A percentile compares a stretch with the other conserved stretches of the same genome.
Conservation (phyloP, 1,284 basidiomycete genomes). For the Fomitopsis betulina region DNA sequence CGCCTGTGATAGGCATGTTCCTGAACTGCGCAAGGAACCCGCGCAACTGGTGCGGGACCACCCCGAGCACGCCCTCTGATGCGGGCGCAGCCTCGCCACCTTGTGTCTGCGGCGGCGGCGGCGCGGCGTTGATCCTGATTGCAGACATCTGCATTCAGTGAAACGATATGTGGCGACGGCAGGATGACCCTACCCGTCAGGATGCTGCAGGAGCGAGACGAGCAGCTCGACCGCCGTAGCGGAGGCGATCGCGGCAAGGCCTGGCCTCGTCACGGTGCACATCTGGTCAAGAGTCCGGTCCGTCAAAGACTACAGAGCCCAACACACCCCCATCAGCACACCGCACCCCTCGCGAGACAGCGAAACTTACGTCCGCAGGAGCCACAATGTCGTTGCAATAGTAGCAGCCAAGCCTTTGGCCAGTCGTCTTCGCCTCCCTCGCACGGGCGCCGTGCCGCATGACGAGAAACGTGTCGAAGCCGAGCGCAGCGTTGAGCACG, state of each 20-base stretch:
- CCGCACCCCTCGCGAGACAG: background rate
- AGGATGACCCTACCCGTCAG: conserved; percentile 61
- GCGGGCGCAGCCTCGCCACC: conserved; percentile 29
- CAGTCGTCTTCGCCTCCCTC: conserved; percentile 31
- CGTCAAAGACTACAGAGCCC: conserved; percentile 71
- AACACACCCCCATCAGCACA: conserved; percentile 1
- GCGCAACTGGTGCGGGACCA: conserved; percentile 91
- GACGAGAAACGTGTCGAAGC: conserved; percentile 95
- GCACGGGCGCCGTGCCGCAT: conserved; percentile 89
- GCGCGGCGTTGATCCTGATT: conserved; percentile 60
- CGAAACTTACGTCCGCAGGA: conserved; percentile 75
- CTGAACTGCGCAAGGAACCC: conserved; percentile 87
- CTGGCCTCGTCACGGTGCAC: conserved; percentile 98
- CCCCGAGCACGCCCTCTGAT: conserved; percentile 64
- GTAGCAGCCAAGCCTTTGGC: conserved; percentile 79
- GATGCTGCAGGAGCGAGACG: conserved; percentile 87
- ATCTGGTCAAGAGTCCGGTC: conserved; percentile 97
- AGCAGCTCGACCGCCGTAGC: conserved; percentile 92
- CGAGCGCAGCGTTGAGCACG: conserved; percentile 92
- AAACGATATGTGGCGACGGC: background rate
- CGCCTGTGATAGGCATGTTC: conserved; percentile 79
- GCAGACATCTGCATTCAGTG: background rate
- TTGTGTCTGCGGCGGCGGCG: conserved; percentile 45
- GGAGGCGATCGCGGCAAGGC: conserved; percentile 88
- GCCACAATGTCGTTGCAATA: conserved; percentile 99